Percentiles rank a stretch among this genome's conserved stretches.
Evolutionary conservation across 805 yeast species (phyloP).

Genomic region (Zygotorulaspora chibaensis): DNA sequence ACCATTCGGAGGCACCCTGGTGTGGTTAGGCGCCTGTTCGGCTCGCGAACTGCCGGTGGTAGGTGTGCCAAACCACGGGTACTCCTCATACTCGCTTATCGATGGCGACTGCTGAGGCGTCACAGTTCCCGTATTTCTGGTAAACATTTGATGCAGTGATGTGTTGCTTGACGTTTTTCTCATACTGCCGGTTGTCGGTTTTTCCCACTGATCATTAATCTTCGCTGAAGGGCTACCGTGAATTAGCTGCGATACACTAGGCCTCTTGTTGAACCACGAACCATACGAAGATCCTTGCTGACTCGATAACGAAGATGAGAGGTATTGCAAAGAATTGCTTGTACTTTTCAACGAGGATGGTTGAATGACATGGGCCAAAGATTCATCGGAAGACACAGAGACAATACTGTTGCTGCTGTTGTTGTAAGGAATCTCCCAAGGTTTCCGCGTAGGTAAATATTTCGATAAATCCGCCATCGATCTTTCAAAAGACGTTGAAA

Average conservation of each 20-base stretch:
- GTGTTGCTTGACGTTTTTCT: constrained; percentile 28
- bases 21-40: constrained; percentile 6
- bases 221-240: constrained; percentile 26
- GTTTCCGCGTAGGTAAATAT: constrained; percentile 25
- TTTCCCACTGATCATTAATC: constrained; percentile 25
- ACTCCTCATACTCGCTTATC: constrained; percentile 38
- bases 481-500: not conserved
- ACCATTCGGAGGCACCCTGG: constrained; percentile 8
- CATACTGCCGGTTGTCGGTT: constrained; percentile 17
- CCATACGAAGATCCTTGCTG: constrained; percentile 32
- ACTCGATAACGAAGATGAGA: constrained; percentile 39
- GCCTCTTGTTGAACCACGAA: constrained; percentile 33
- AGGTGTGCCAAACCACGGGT: constrained; percentile 38
- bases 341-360: constrained; percentile 36
- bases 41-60: constrained; percentile 25
- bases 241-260: constrained; percentile 20
- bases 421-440: constrained; percentile 41
- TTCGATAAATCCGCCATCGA: constrained; percentile 25
- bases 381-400: constrained; percentile 32
- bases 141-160: constrained; percentile 26
- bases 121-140: constrained; percentile 14
- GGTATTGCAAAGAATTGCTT: constrained; percentile 36
- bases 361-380: constrained; percentile 31
- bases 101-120: constrained; percentile 38
- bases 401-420: constrained; percentile 28